These are phyloP conservation scores for Wickerhamiella musiphila DNA, from an alignment of 805 yeast genomes.

Conservation along the genomic window DNA sequence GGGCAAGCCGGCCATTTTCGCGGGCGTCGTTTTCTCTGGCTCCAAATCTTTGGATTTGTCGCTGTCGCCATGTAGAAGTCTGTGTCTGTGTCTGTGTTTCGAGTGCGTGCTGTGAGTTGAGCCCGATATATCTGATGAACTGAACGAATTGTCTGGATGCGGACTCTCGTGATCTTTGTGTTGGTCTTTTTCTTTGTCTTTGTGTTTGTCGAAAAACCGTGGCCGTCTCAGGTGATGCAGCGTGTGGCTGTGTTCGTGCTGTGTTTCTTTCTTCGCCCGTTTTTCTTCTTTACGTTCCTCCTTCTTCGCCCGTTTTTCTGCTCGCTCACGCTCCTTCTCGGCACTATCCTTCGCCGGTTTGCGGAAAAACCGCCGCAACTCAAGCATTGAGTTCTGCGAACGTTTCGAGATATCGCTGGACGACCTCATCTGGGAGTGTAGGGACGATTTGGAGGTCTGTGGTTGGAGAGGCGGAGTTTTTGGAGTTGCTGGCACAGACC, in stretches of 20 bases:
- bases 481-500: too few relatives aligned
- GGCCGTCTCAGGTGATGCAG: neutral
- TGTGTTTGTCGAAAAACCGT: too few relatives aligned
- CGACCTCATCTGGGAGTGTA: neutral
- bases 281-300: neutral
- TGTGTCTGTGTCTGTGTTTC: too few relatives aligned
- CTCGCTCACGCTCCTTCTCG: neutral
- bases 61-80: too few relatives aligned
- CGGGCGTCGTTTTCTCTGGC: neutral
- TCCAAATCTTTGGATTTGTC: too few relatives aligned
- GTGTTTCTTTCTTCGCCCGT: neutral
- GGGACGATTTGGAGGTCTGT: neutral
- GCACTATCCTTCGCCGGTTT: conserved; percentile 1
- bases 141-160: too few relatives aligned
- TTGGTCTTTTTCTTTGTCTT: too few relatives aligned
- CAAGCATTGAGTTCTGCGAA: conserved; percentile 6
- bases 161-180: too few relatives aligned
- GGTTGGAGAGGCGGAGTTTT: neutral
- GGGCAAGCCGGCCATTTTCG: neutral
- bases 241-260: neutral
- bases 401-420: neutral
- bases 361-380: conserved; percentile 14
- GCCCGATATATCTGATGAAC: too few relatives aligned
- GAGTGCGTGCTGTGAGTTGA: too few relatives aligned
- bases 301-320: conserved; percentile 1